Evolutionary conservation across 768 basidiomycete species (phyloP).

Genomic region (Leucocoprinus sp.): DNA sequence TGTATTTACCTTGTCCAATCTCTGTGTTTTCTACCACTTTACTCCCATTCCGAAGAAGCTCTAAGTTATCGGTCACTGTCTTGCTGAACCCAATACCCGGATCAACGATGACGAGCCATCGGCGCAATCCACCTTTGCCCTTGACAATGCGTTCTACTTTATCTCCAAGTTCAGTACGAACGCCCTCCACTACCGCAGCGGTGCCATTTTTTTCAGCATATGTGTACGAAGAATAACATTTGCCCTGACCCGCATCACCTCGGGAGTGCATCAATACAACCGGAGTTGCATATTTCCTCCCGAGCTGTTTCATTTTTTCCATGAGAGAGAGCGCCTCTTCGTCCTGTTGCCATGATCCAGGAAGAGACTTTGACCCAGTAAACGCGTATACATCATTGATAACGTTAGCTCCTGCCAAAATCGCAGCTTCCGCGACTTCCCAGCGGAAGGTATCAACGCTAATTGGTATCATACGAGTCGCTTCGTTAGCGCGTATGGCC

Average conservation of each 20-base stretch:
- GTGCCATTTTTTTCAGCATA: conserved; percentile 22
- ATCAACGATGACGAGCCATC: conserved; percentile 88
- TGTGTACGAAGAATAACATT: conserved; percentile 45
- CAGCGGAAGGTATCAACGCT: conserved; percentile 89
- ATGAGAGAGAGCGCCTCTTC: conserved; percentile 32
- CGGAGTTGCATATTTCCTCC: conserved; percentile 60
- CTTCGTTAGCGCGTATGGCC: conserved; percentile 35
- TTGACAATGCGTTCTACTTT: conserved; percentile 59
- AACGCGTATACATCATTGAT: conserved; percentile 92
- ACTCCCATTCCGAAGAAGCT: conserved; percentile 47
- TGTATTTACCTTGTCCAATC: conserved; percentile 22
- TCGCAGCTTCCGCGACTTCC: conserved; percentile 64
- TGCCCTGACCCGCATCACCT: conserved; percentile 72
- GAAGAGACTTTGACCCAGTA: conserved; percentile 48
- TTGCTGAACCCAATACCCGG: conserved; percentile 97
- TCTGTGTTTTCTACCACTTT: conserved; percentile 34
- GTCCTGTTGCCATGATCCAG: conserved; percentile 13
- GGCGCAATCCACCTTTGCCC: conserved; percentile 62
- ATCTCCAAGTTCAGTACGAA: conserved; percentile 62
- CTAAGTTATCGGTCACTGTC: conserved; percentile 62
- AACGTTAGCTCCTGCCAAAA: conserved; percentile 80
- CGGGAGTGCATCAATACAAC: conserved; percentile 93
- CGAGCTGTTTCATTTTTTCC: conserved; percentile 54
- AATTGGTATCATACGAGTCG: conserved; percentile 39
- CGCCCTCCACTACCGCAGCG: conserved; percentile 53